Percentiles rank a stretch among this genome's conserved stretches.
Evolutionary conservation across 2,329 filamentous ascomycete species (phyloP).

Genomic region (Claviceps capensis): DNA sequence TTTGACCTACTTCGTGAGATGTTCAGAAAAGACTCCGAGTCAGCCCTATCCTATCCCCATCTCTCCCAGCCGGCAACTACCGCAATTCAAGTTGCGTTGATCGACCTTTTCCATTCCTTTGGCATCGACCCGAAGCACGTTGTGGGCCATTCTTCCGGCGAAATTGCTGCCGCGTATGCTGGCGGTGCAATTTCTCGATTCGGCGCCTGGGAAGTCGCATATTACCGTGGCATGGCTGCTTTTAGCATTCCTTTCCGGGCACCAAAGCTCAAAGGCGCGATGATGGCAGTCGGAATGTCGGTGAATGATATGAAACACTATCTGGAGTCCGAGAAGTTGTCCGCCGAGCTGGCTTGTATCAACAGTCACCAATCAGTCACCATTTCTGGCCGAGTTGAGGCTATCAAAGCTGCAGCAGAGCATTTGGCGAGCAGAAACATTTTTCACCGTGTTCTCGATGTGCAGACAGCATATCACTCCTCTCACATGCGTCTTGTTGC

Average conservation of each 20-base stretch:
- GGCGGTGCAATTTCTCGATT: slow-evolving; percentile 21
- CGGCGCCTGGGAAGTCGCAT: slow-evolving; percentile 28
- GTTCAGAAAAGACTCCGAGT: slow-evolving; percentile 12
- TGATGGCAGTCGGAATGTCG: slow-evolving; percentile 28
- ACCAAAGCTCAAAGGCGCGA: slow-evolving; percentile 21
- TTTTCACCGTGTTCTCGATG: slow-evolving; percentile 22
- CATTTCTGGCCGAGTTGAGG: slow-evolving; percentile 24
- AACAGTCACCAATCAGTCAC: slow-evolving; percentile 31
- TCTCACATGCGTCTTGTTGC: slow-evolving; percentile 27
- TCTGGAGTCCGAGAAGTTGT: slow-evolving; percentile 10
- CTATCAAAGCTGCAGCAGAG: slow-evolving; percentile 17
- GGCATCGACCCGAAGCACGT: slow-evolving; percentile 20
- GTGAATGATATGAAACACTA: slow-evolving; percentile 14
- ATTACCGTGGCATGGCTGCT: slow-evolving; percentile 25
- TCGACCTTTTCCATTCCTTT: slow-evolving; percentile 24
- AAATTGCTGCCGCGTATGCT: slow-evolving; percentile 32
- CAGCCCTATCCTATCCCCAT: slow-evolving; percentile 19
- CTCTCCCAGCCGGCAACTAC: slow-evolving; percentile 29
- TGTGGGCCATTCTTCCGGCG: slow-evolving; percentile 33
- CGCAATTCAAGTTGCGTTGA: slow-evolving; percentile 27
- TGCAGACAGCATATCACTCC: slow-evolving; percentile 31
- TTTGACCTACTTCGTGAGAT: slow-evolving; percentile 25
- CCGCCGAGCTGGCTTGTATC: slow-evolving; percentile 27
- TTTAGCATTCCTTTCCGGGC: slow-evolving; percentile 14
- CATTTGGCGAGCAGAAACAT: slow-evolving; percentile 19